Percentiles rank a stretch among this genome's conserved stretches.
These are phyloP conservation scores for Capronia coronata DNA, from an alignment of 2,329 filamentous ascomycete species.

Conservation along the genomic window DNA sequence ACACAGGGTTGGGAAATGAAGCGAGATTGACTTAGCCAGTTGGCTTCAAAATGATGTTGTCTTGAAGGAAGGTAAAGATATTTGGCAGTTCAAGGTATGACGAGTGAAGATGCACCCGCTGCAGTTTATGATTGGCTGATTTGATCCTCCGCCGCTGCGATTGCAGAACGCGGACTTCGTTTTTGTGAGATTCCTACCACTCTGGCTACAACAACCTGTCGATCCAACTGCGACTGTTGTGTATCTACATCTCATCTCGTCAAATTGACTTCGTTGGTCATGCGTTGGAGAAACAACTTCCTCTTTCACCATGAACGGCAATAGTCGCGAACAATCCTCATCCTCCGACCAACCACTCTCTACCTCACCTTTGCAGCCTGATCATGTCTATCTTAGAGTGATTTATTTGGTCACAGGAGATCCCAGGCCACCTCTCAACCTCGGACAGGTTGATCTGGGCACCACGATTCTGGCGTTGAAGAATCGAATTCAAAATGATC, in stretches of 20 bases:
- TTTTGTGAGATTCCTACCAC: no score
- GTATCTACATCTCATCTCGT: no score
- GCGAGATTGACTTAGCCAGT: no score
- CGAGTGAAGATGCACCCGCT: no score
- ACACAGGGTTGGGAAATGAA: neutral
- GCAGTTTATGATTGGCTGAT: neutral
- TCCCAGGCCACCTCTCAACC: slow-evolving; percentile 21
- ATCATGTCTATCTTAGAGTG: slow-evolving; percentile 25
- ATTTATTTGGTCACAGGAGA: slow-evolving; percentile 26
- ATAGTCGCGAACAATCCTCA: neutral
- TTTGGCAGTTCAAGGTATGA: no score
- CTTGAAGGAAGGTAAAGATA: no score
- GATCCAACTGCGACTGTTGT: neutral
- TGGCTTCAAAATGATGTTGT: no score
- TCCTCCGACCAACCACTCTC: neutral
- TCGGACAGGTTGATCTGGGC: slow-evolving; percentile 34
- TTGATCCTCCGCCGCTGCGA: neutral
- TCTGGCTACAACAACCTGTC: neutral
- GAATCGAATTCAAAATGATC: slow-evolving; percentile 43
- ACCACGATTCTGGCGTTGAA: slow-evolving; percentile 50
- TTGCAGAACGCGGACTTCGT: neutral
- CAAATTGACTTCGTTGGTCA: neutral
- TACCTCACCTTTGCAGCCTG: slow-evolving; percentile 4
- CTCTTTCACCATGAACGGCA: neutral
- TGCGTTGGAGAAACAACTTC: neutral